Evolutionary conservation across 225 moss, liverwort and hornwort genomes (phyloP), one percentile per base, ranked within the genome.

Genomic region (Physcomitrellopsis africana): DNA sequence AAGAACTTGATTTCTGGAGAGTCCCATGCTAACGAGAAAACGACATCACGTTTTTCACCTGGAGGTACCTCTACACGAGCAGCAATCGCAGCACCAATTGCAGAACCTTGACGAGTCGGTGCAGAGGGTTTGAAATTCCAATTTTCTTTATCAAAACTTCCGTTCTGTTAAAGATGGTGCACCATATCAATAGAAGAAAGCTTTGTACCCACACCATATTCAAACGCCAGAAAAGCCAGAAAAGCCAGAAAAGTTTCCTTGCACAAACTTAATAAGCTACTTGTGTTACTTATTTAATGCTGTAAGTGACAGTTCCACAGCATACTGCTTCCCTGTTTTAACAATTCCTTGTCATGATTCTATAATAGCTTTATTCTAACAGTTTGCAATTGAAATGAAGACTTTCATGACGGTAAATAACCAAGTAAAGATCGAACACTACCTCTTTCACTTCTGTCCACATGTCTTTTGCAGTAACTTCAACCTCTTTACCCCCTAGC

Each of bases 1-100:
- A 81, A 60, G 63, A 99, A 99, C 81, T 89, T 89, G 37, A 95
- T 87, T 68, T 93, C 89, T 9, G 99, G 99, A 65, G 92, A 86
- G 81, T 99, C 99, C 99, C 99, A 99, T 29, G 95, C 90, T 67
- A 99, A 78, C 1, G 93, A 78, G 72, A 99, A 99, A 41, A 93
- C 93, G 14, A 95, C 82, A 46, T 75, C 92, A 72, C 89, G 93
- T 81, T 95, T 95, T 79, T 95, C 99, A 64, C 91, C 90, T 66
- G 90, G 82, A 26, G 95, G 99, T 14, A 95, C 77, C 65, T 68
- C 41, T 63, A 99, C 89, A 70, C 83, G 80, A 73, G 93, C 99
- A 69, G 95, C 86, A 65, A 99, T 73, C 53, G 95, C 94, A 85
- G 99, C 99, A 63, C 89, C 99, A 80, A 95, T 90, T 57, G 93